These are phyloP conservation scores for Xylaria flabelliformis DNA, from an alignment of 495 filamentous ascomycete species.

Conservation along the genomic window DNA sequence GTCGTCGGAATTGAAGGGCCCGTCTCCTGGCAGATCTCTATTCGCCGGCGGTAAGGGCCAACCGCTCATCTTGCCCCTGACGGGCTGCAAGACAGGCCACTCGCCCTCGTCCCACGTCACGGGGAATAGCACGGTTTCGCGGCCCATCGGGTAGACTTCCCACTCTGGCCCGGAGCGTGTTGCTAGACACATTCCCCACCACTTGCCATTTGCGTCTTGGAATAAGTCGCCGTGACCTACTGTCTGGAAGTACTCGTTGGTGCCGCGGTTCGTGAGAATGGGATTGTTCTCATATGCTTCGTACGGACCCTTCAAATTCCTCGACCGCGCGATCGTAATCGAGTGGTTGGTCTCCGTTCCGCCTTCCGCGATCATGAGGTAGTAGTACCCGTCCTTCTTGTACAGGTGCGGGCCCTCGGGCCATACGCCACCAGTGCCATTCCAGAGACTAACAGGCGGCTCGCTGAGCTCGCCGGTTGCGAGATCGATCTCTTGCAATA, in stretches of 20 bases:
- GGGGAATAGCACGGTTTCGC: conserved; percentile 60
- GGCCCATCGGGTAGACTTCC: conserved; percentile 60
- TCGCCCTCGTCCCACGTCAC: conserved; percentile 56
- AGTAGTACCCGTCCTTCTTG: conserved; percentile 69
- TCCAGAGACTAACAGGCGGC: conserved; percentile 55
- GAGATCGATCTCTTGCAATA: conserved; percentile 53
- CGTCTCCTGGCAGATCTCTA: conserved; percentile 43
- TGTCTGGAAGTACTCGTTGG: conserved; percentile 54
- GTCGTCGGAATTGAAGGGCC: conserved; percentile 46
- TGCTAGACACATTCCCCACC: conserved; percentile 61
- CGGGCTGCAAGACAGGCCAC: conserved; percentile 50
- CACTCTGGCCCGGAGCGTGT: conserved; percentile 49
- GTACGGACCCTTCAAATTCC: conserved; percentile 58
- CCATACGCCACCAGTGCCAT: conserved; percentile 58
- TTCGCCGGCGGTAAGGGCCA: conserved; percentile 43
- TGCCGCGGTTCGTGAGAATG: conserved; percentile 56
- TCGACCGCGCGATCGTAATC: conserved; percentile 55
- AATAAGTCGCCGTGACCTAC: conserved; percentile 58
- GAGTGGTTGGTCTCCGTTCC: conserved; percentile 60
- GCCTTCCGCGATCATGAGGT: conserved; percentile 71
- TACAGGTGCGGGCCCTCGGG: conserved; percentile 72
- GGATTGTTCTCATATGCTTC: conserved; percentile 56
- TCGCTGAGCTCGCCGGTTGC: conserved; percentile 47
- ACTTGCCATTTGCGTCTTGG: conserved; percentile 57
- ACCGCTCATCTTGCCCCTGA: conserved; percentile 51